Conservation (phyloP, 257 asterid species). For the Nicotiana paniculata region DNA sequence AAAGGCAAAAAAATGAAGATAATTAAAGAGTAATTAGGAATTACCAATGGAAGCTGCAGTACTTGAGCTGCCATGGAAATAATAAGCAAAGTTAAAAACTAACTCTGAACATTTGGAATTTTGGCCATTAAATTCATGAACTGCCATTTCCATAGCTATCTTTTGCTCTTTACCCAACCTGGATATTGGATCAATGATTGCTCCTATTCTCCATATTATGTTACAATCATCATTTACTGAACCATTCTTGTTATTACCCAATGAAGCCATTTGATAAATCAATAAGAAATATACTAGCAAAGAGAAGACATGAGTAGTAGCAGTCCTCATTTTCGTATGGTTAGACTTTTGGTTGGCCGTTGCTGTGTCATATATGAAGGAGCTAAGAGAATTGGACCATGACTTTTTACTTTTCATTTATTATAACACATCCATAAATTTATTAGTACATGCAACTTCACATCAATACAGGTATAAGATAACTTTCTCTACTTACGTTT, state of each 20-base stretch:
- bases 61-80: constrained; percentile 24
- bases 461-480: background rate
- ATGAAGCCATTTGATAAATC: background rate
- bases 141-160: constrained; percentile 43
- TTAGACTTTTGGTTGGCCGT: background rate
- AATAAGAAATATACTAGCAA: background rate
- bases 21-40: background rate
- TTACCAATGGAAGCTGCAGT: constrained; percentile 41
- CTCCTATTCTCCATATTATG: constrained; percentile 21
- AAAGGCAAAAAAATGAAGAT: no score
- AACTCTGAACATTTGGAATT: constrained; percentile 22
- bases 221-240: background rate
- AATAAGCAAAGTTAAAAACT: constrained; percentile 20
- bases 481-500: background rate
- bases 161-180: constrained; percentile 52
- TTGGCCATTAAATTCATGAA: constrained; percentile 17
- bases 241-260: background rate
- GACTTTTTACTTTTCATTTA: background rate
- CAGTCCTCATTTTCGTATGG: background rate
- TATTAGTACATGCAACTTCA: background rate
- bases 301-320: background rate
- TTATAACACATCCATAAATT: background rate
- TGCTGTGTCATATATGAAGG: background rate
- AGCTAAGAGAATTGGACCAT: background rate
- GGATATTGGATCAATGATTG: constrained; percentile 30